phyloP scores from a whole-genome alignment of 2,329 filamentous ascomycete species.

The Leptodontidium sp. region DNA sequence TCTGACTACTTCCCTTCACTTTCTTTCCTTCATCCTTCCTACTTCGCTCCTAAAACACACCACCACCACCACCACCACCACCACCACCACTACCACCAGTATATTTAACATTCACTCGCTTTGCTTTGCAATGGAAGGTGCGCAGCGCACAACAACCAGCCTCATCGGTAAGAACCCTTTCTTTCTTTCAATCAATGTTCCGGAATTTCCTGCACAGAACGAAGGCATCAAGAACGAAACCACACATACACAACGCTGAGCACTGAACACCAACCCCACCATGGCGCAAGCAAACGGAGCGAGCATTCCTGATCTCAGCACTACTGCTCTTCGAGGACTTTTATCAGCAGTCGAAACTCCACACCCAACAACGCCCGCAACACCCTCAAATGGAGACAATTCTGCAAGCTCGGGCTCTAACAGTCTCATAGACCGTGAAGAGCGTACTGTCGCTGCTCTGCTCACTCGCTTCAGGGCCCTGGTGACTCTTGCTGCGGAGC shows the following conservation, averaged over 20 bases:
- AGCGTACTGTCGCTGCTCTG: slow-evolving; percentile 55
- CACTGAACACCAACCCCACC: neutral
- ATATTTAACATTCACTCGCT: slow-evolving; percentile 22
- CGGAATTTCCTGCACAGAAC: neutral
- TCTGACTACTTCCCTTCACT: neutral
- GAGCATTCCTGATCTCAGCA: neutral
- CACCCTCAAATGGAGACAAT: neutral
- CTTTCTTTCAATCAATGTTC: neutral
- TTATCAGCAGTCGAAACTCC: neutral
- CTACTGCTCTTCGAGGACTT: neutral
- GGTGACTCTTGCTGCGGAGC: slow-evolving; percentile 43
- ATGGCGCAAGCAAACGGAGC: neutral
- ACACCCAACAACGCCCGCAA: neutral
- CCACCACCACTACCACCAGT: neutral
- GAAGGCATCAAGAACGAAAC: slow-evolving; percentile 1
- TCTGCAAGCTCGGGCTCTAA: slow-evolving; percentile 25
- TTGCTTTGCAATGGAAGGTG: slow-evolving; percentile 40
- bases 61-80: neutral
- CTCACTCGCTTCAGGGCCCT: slow-evolving; percentile 55
- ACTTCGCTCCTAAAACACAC: too few species aligned
- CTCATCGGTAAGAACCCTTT: slow-evolving; percentile 41
- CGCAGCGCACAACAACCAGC: slow-evolving; percentile 40
- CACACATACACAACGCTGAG: neutral
- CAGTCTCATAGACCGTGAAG: slow-evolving; percentile 53
- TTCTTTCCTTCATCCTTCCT: neutral